These are phyloP conservation scores for Gnomoniopsis sp. DNA, from an alignment of 2,329 filamentous ascomycete species.

Conservation along the genomic window DNA sequence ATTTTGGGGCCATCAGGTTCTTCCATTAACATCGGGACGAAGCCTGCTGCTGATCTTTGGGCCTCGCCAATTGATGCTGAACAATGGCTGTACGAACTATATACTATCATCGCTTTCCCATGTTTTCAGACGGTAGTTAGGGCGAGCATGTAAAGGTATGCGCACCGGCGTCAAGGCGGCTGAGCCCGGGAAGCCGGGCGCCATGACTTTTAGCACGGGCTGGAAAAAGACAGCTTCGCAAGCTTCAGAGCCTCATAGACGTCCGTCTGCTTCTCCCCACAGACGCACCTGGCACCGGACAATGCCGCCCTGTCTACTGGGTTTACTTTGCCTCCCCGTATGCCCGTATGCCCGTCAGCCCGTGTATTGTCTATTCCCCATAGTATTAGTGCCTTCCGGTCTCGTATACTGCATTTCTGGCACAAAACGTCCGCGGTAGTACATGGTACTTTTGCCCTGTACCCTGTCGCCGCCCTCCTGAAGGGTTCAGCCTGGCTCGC, in stretches of 20 bases:
- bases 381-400: conserved; percentile 7
- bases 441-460: neutral
- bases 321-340: neutral
- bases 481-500: conserved; percentile 3
- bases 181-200: too few species aligned
- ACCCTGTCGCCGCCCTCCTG: neutral
- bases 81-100: too few species aligned
- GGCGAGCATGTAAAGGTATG: too few species aligned
- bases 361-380: conserved; percentile 2
- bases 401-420: conserved; percentile 14
- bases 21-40: neutral
- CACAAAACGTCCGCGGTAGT: conserved; percentile 6
- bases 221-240: too few species aligned
- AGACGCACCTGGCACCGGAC: too few species aligned
- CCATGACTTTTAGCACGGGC: too few species aligned
- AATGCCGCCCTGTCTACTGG: too few species aligned
- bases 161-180: too few species aligned
- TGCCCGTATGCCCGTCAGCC: too few species aligned
- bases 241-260: too few species aligned
- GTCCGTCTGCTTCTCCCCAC: too few species aligned
- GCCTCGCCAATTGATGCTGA: neutral
- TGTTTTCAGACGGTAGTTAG: too few species aligned
- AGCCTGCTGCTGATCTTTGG: neutral
- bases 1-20: neutral
- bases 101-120: neutral